Evolutionary conservation across 1,139 yeast species (phyloP).

Genomic region (Hanseniaspora uvarum): DNA sequence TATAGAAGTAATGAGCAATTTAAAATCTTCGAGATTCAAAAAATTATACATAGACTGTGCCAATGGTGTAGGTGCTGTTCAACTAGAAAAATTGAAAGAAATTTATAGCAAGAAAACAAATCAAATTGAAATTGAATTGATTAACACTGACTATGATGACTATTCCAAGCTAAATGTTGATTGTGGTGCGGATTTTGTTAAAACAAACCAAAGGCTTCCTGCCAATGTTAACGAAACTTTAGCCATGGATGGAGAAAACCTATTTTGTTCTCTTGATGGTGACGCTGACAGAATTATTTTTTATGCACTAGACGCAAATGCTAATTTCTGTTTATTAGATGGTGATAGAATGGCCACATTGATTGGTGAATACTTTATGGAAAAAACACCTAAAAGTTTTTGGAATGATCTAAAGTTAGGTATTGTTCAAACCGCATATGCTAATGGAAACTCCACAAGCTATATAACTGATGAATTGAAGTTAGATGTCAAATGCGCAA

Average conservation of each 20-base stretch:
- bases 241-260: slow-evolving; percentile 27
- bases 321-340: slow-evolving; percentile 58
- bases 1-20: slow-evolving; percentile 34
- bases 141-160: slow-evolving; percentile 48
- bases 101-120: neutral
- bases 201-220: slow-evolving; percentile 76
- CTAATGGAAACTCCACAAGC: slow-evolving; percentile 82
- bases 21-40: slow-evolving; percentile 30
- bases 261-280: slow-evolving; percentile 87
- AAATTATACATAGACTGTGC: slow-evolving; percentile 72
- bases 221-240: slow-evolving; percentile 40
- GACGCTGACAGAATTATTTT: slow-evolving; percentile 94
- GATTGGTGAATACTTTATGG: slow-evolving; percentile 58
- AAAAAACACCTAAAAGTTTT: slow-evolving; percentile 36
- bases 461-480: slow-evolving; percentile 53
- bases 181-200: slow-evolving; percentile 95
- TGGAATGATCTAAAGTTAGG: slow-evolving; percentile 48
- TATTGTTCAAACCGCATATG: slow-evolving; percentile 94
- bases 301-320: slow-evolving; percentile 48
- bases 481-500: slow-evolving; percentile 77
- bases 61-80: slow-evolving; percentile 91
- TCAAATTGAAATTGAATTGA: slow-evolving; percentile 33
- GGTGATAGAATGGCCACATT: slow-evolving; percentile 91
- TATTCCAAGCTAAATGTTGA: slow-evolving; percentile 58
- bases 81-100: slow-evolving; percentile 42